Base-by-base conservation (phyloP, 2,329 filamentous ascomycete species). In the Calonectria pseudoreteaudii region DNA sequence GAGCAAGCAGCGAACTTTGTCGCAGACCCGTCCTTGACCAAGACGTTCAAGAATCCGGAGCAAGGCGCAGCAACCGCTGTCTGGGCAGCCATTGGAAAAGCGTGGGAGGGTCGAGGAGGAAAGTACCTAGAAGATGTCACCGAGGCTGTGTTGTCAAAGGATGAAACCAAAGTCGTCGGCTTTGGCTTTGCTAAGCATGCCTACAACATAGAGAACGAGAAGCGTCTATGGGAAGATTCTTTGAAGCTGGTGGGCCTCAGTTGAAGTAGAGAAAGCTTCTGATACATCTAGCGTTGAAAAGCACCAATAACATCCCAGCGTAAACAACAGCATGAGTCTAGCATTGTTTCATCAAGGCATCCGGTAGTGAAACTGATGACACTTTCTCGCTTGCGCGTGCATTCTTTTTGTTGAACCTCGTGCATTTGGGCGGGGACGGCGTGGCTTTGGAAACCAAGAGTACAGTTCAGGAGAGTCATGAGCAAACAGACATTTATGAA, bases 51-150 rank as follows among this genome's bases (percentile, higher is more conserved):
- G 36, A 78, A 2, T 13, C 62, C 75, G 0, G 74, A 77, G 38
- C 78, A 79, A 62, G 78, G 78, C 14, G 78, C 78, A 14, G 78
- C 78, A 7, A 79, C 78, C 0, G 74, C 73, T 3, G 74, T 79
- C 13, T 79, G 74, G 77, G 78, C 74, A 10, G 78, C 78, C 7
- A 50, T 79, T 18, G 75, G 76, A 5, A 72, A 71, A 20, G 50
- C 73, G 18, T 79, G 76, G 77, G 77, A 78, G 38, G 68, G 70
- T 0, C n/a, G 38, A 28, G 77, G 78, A 23, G 78, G 77, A 3
- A 76, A 50, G 31, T 78, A 79, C 13, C 38, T 79, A 23, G 60
- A 66, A 10, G 28, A 78, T 18, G 76, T 74, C 5, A 31, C 64
- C 4, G 77, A 74, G 36, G 70, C 77, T 13, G 31, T 68, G 30